phyloP scores from a whole-genome alignment of 2,329 filamentous ascomycete genomes.

The Bipolaris sorokiniana region DNA sequence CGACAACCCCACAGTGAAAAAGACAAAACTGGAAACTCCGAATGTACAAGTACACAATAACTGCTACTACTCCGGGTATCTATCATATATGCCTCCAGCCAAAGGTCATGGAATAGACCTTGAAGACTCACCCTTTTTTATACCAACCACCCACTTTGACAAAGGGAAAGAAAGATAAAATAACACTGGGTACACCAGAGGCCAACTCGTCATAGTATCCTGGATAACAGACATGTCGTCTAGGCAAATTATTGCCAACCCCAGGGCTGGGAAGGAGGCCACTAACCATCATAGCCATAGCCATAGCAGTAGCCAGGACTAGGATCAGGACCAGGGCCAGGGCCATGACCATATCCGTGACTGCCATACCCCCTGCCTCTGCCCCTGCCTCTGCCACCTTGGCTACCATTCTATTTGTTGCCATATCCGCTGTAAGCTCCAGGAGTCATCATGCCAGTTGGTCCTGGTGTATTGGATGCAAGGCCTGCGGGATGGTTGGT shows the following conservation, averaged over 20 bases:
- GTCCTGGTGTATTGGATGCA: conserved; percentile 55
- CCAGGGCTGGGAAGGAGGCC: background rate
- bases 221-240: background rate
- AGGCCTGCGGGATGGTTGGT: conserved; percentile 62
- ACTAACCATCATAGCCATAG: background rate
- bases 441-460: conserved; percentile 74
- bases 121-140: background rate
- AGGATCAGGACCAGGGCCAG: too few species aligned
- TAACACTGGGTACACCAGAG: background rate
- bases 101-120: background rate
- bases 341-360: too few species aligned
- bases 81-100: background rate
- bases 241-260: background rate
- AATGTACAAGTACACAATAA: background rate
- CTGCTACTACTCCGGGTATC: background rate
- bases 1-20: background rate
- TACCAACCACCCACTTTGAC: background rate
- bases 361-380: background rate
- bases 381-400: background rate
- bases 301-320: too few species aligned
- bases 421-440: conserved; percentile 44
- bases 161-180: background rate
- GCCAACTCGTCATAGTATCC: background rate
- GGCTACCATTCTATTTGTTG: conserved; percentile 35
- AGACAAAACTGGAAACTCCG: background rate